phyloP scores from a whole-genome alignment of 768 basidiomycete species.

The Tulasnella sp. region DNA sequence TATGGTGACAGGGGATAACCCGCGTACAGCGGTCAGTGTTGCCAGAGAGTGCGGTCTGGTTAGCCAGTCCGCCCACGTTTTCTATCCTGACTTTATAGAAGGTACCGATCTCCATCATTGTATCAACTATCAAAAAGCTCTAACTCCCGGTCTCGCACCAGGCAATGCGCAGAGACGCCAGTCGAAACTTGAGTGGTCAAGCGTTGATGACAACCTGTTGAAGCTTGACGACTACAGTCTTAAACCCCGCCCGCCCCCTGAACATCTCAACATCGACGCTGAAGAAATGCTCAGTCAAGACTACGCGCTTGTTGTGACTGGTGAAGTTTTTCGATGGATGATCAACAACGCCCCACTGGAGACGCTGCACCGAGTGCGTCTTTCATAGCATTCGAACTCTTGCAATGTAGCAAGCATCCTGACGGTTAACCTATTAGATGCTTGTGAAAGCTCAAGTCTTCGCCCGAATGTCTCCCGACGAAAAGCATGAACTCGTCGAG shows the following conservation, averaged over 20 bases:
- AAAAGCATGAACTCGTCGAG: slow-evolving; percentile 97
- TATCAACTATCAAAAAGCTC: background rate
- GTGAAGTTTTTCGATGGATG: slow-evolving; percentile 98
- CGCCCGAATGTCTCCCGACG: slow-evolving; percentile 98
- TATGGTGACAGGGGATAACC: slow-evolving; percentile 98
- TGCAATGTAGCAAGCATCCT: slow-evolving; percentile 5
- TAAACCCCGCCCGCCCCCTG: slow-evolving; percentile 62
- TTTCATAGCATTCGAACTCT: background rate
- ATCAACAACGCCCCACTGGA: slow-evolving; percentile 88
- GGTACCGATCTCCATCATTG: slow-evolving; percentile 35
- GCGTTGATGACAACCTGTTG: slow-evolving; percentile 78
- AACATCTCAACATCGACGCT: slow-evolving; percentile 57
- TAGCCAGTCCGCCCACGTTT: slow-evolving; percentile 81
- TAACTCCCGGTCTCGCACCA: background rate
- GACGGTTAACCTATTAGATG: slow-evolving; percentile 50
- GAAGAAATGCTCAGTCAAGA: slow-evolving; percentile 72
- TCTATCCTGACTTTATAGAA: slow-evolving; percentile 64
- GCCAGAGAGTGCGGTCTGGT: slow-evolving; percentile 88
- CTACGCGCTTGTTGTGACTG: slow-evolving; percentile 84
- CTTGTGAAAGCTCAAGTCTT: slow-evolving; percentile 93
- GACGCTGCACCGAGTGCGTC: slow-evolving; percentile 78
- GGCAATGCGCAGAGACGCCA: slow-evolving; percentile 29
- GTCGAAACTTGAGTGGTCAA: slow-evolving; percentile 76
- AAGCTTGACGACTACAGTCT: slow-evolving; percentile 83
- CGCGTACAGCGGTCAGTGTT: slow-evolving; percentile 92